These are phyloP conservation scores for Penicillium paneum DNA, from an alignment of 2,329 filamentous ascomycete genomes.

Conservation along the genomic window DNA sequence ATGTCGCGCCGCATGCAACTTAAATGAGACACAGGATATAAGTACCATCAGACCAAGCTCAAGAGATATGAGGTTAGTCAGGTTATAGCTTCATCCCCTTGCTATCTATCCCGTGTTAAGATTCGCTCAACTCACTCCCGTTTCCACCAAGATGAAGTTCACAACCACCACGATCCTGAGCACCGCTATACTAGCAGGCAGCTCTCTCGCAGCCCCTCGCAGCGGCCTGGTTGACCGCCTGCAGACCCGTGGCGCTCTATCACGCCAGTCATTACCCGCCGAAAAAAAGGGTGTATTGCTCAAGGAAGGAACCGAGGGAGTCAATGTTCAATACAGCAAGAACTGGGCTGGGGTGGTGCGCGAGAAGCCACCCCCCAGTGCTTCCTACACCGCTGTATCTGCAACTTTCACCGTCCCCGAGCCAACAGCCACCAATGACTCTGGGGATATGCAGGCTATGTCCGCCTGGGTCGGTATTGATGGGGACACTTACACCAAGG, in stretches of 20 bases:
- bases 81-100: not conserved
- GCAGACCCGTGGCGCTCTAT: conserved; percentile 24
- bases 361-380: conserved; percentile 40
- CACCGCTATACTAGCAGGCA: conserved; percentile 22
- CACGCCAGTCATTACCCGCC: conserved; percentile 28
- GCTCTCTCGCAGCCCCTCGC: conserved; percentile 30
- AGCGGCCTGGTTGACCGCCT: conserved; percentile 29
- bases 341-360: conserved; percentile 62
- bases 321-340: conserved; percentile 50
- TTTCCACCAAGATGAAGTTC: conserved; percentile 30
- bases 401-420: conserved; percentile 53
- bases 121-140: not conserved
- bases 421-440: conserved; percentile 43
- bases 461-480: conserved; percentile 62
- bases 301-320: conserved; percentile 14
- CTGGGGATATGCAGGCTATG: conserved; percentile 44
- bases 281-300: conserved; percentile 13
- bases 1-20: conserved; percentile 18
- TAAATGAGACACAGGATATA: conserved; percentile 10
- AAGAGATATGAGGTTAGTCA: not conserved
- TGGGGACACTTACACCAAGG: conserved; percentile 54
- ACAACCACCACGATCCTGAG: conserved; percentile 17
- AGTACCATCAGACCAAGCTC: not conserved
- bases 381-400: conserved; percentile 47
- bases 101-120: not conserved